Base-by-base conservation (phyloP, 2,329 filamentous ascomycete species). In the Colletotrichum abscissum region DNA sequence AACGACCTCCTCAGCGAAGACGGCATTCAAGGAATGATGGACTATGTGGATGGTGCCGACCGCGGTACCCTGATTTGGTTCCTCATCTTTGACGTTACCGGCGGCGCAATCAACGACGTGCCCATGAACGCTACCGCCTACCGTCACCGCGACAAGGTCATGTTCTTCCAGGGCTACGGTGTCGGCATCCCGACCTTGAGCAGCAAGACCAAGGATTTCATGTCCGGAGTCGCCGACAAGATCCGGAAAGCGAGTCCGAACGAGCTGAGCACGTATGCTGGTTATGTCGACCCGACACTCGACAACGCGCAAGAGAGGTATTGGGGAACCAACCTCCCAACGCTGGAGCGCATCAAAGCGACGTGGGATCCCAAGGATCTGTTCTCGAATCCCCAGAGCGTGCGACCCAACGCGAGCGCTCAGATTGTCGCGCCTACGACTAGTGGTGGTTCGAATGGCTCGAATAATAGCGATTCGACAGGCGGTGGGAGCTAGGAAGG, bases 121-220 rank as follows among this genome's bases (percentile, higher is more conserved):
- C 81, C 90, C 0, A 79, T 80, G 73, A 84, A 91, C 75, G 87
- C 87, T 11, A 92, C 91, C 0, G 87, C 90, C 8, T 93, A 91
- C 77, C 86, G 88, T 1, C 91, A 93, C 77, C 88, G 92, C 59
- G 89, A 93, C 82, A 89, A 89, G 75, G 76, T 92, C 54, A 88
- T 92, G 81, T 92, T 91, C 82, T 87, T 91, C 78, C 89, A 93
- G 77, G 88, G 87, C 0, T 92, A 92, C 77, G 89, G 85, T 9
- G 77, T 92, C 57, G 88, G 87, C 22, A 76, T 89, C 0, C 81
- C 84, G 0, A 80, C 80, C 1, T 77, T 91, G 16, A 84, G 82
- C 1, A 74, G 82, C n/a, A 82, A 80, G 14, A 89, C 87, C 2
- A 85, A 82, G 67, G 76, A 81, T 1, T 92, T 92, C 67, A 78